A percentile compares a stretch with the other conserved stretches of the same genome.
Evolutionary conservation across 352 stramenopile genomes (phyloP).

Genomic region (Phytophthora megakarya): DNA sequence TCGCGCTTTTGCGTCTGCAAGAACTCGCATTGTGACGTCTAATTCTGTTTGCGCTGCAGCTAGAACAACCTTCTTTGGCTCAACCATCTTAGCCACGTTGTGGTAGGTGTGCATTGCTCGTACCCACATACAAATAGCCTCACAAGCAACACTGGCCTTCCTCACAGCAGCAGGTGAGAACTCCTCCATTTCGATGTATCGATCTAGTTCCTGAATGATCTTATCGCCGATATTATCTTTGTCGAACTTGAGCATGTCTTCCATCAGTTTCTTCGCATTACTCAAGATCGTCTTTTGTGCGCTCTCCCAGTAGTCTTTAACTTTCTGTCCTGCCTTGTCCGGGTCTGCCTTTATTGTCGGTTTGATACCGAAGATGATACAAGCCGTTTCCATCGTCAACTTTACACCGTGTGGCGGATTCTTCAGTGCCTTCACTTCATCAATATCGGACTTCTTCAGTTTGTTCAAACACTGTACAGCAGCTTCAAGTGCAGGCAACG

Average conservation of each 20-base stretch:
- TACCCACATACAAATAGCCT: constrained; percentile 95
- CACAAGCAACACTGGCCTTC: constrained; percentile 91
- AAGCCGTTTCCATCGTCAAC: constrained; percentile 92
- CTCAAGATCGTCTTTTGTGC: constrained; percentile 86
- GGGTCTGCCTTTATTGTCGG: constrained; percentile 86
- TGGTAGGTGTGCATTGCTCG: constrained; percentile 94
- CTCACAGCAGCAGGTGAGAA: constrained; percentile 89
- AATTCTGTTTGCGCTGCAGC: constrained; percentile 83
- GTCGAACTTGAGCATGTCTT: constrained; percentile 91
- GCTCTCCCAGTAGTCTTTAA: constrained; percentile 91
- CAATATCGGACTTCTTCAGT: constrained; percentile 94
- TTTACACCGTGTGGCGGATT: constrained; percentile 87
- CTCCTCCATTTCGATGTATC: constrained; percentile 92
- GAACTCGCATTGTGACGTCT: constrained; percentile 85
- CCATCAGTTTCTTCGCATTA: constrained; percentile 90
- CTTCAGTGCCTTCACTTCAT: constrained; percentile 91
- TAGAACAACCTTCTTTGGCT: constrained; percentile 91
- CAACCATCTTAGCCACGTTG: constrained; percentile 91
- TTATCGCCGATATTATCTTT: constrained; percentile 91
- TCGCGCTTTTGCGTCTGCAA: constrained; percentile 84
- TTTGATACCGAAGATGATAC: constrained; percentile 96
- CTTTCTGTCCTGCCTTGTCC: constrained; percentile 90
- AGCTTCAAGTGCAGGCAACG: constrained; percentile 90
- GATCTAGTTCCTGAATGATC: constrained; percentile 86
- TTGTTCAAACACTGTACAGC: constrained; percentile 92